Evolutionary conservation across 2,329 filamentous ascomycete genomes (phyloP), one percentile per base, ranked within the genome.

Genomic region (Hirsutella rhossiliensis): DNA sequence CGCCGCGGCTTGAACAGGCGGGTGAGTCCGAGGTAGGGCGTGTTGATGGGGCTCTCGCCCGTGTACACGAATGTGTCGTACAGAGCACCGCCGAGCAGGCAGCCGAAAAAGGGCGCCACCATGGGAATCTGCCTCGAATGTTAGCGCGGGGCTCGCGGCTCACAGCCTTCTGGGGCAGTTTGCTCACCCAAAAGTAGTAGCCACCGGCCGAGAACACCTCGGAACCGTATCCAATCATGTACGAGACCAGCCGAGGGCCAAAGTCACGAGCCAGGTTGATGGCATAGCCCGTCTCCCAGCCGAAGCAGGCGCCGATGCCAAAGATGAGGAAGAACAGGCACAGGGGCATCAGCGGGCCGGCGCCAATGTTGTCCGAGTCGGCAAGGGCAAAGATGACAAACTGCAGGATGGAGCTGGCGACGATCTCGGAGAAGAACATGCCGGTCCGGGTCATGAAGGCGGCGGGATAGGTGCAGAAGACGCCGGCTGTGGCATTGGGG

Each of bases 271-370:
- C 82, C 37, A 84, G 61, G 54, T 87, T 87, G 50, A 86, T 84
- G 15, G 82, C 82, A 61, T 84, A 87, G 32, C 83, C 82, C 1
- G 82, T 87, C 59, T 87, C 76, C 80, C 80, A 86, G 7, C 83
- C 83, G 53, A 84, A 86, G 56, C 79, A 82, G 29, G 79, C 78
- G 17, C 81, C 82, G 19, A 87, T 77, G 8, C 81, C 82, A 55
- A 86, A 86, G 48, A 87, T 78, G 40, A 86, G 65, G 61, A 86
- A 85, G 62, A 85, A 83, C 6, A 86, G 62, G 8, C 67, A 74
- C 2, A 87, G 62, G 0, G 81, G 79, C 45, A 75, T 68, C 44
- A 65, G 47, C 1, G 69, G 65, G 0, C 76, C 76, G 2, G 78
- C 76, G 4, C 76, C 78, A 13, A 72, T 66, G 52, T 76, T 76